These are phyloP conservation scores for Colletotrichum salicis DNA, from an alignment of 2,329 filamentous ascomycete genomes.

Conservation along the genomic window DNA sequence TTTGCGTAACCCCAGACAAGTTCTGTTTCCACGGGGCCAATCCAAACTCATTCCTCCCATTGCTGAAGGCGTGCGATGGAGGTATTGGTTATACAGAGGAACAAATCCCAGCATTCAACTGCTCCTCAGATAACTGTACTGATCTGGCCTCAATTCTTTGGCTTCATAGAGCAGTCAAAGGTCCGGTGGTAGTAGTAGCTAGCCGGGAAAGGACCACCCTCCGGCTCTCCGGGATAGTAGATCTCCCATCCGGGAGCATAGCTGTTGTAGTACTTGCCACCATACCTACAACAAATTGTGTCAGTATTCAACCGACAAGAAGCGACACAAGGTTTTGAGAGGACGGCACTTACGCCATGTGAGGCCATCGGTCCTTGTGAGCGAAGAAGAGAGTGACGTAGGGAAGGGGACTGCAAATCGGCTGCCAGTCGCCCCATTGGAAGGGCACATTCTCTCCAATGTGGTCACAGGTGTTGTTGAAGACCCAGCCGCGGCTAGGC, in stretches of 20 bases:
- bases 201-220: background rate
- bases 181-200: slow-evolving; percentile 24
- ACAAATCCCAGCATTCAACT: background rate
- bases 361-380: background rate
- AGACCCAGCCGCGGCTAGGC: slow-evolving; percentile 28
- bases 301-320: background rate
- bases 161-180: slow-evolving; percentile 24
- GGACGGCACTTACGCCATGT: background rate
- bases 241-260: slow-evolving; percentile 13
- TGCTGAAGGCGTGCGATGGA: background rate
- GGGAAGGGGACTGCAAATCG: slow-evolving; percentile 20
- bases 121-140: no score
- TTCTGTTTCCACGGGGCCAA: background rate
- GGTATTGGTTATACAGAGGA: background rate
- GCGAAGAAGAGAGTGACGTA: slow-evolving; percentile 26
- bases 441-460: slow-evolving; percentile 15
- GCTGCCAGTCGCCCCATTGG: slow-evolving; percentile 9
- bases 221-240: slow-evolving; percentile 11
- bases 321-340: background rate
- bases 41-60: background rate
- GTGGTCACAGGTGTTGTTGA: slow-evolving; percentile 21
- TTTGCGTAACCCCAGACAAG: background rate
- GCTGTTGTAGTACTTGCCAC: slow-evolving; percentile 13
- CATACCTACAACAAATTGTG: background rate
- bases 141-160: background rate